phyloP scores from a whole-genome alignment of 495 filamentous ascomycete genomes.

The Terfezia boudieri region DNA sequence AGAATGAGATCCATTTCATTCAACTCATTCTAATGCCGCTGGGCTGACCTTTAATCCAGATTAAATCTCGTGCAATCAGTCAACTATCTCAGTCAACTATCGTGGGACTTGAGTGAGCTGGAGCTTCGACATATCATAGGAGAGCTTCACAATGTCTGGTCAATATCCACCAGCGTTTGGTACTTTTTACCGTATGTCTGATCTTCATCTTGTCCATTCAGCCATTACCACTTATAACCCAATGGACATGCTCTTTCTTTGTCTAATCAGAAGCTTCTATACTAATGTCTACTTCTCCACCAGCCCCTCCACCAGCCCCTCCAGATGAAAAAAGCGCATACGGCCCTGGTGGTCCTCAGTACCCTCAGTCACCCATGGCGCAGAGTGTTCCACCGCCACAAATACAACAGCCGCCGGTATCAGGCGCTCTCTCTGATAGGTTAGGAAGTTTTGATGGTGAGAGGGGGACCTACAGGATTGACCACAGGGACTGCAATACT shows the following conservation, averaged over 20 bases:
- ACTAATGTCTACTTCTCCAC: neutral
- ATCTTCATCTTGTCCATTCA: conserved; percentile 6
- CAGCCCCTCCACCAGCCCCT: neutral
- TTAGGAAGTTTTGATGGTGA: conserved; percentile 78
- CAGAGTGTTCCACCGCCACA: conserved; percentile 3
- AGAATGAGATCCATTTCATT: neutral
- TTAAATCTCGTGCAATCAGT: neutral
- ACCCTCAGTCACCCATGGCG: conserved; percentile 3
- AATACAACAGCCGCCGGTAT: conserved; percentile 17
- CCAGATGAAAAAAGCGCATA: conserved; percentile 4
- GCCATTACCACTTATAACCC: conserved; percentile 18
- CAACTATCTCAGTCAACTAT: neutral
- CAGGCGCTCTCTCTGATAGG: conserved; percentile 43
- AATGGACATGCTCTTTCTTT: conserved; percentile 13
- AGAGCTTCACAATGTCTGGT: conserved; percentile 7
- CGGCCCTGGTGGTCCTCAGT: neutral
- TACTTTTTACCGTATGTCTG: neutral
- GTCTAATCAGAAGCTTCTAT: neutral
- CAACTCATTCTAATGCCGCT: neutral
- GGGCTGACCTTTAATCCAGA: neutral
- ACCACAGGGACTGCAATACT: conserved; percentile 77
- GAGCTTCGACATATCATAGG: neutral
- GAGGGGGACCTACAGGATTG: conserved; percentile 64
- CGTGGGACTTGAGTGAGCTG: neutral
- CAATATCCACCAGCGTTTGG: conserved; percentile 1